phyloP scores from a whole-genome alignment of 2,329 filamentous ascomycete species.

The Aspergillus ibericus region DNA sequence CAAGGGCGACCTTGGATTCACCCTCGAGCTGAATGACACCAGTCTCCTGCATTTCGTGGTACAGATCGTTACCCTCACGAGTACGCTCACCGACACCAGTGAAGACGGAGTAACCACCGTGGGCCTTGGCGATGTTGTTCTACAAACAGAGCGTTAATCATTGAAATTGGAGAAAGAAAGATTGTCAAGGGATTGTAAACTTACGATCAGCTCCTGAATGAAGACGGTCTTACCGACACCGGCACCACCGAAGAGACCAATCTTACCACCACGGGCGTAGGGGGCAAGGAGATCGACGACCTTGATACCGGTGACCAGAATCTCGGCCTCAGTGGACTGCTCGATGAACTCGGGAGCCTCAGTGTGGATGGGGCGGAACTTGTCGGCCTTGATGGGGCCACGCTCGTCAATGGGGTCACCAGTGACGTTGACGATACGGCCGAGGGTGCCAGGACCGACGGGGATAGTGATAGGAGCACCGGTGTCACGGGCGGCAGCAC shows the following conservation, averaged over 20 bases:
- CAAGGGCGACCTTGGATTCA: slow-evolving; percentile 98
- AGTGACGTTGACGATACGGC: slow-evolving; percentile 99
- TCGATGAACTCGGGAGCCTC: slow-evolving; percentile 90
- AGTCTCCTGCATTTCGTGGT: slow-evolving; percentile 99
- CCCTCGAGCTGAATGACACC: slow-evolving; percentile 99
- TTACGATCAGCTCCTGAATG: slow-evolving; percentile 97
- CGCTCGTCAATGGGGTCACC: slow-evolving; percentile 99
- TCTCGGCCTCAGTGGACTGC: slow-evolving; percentile 93
- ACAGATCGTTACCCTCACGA: slow-evolving; percentile 99
- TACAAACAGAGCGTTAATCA: slow-evolving; percentile 28
- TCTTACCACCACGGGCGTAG: slow-evolving; percentile 99
- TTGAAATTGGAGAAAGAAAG: background rate
- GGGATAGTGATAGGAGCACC: slow-evolving; percentile 94
- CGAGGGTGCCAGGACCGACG: slow-evolving; percentile 88
- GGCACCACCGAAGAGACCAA: slow-evolving; percentile 99
- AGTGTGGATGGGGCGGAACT: slow-evolving; percentile 87
- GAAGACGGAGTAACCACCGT: slow-evolving; percentile 99
- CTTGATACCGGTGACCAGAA: slow-evolving; percentile 99
- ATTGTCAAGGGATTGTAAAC: slow-evolving; percentile 25
- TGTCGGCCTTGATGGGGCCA: slow-evolving; percentile 92
- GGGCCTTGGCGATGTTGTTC: slow-evolving; percentile 99
- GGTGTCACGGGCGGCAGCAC: slow-evolving; percentile 79
- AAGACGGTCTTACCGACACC: slow-evolving; percentile 99
- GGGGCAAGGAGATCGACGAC: slow-evolving; percentile 98
- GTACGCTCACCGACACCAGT: slow-evolving; percentile 99